Evolutionary conservation across 176 grass and related monocot genomes (phyloP).

Genomic region (Eleusine indica): DNA sequence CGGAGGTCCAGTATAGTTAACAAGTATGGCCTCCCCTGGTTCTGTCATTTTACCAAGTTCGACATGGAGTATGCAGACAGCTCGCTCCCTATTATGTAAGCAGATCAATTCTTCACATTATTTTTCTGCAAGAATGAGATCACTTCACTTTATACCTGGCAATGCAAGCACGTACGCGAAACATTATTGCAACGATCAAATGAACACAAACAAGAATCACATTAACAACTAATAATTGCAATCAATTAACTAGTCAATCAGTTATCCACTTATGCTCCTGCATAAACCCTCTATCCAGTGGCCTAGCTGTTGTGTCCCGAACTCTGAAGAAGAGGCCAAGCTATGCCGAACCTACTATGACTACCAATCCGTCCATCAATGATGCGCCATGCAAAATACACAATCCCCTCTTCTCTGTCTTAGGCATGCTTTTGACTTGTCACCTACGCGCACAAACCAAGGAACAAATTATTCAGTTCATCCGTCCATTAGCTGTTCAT

Average conservation of each 20-base stretch:
- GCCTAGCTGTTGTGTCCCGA: constrained; percentile 29
- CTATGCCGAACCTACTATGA: constrained; percentile 34
- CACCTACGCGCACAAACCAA: constrained; percentile 56
- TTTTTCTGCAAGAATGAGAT: background rate
- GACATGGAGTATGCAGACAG: background rate
- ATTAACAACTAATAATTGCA: background rate
- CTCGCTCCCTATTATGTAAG: background rate
- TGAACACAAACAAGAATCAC: background rate
- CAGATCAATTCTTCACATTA: constrained; percentile 1
- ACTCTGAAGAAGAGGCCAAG: constrained; percentile 45
- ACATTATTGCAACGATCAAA: constrained; percentile 17
- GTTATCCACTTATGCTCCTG: background rate
- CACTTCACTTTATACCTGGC: constrained; percentile 30
- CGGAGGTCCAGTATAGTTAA: too few relatives aligned
- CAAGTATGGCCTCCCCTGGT: background rate
- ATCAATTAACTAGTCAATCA: constrained; percentile 29
- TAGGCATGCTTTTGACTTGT: constrained; percentile 46
- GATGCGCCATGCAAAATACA: constrained; percentile 25
- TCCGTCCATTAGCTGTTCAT: constrained; percentile 3
- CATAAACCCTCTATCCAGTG: constrained; percentile 31
- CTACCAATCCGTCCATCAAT: constrained; percentile 20
- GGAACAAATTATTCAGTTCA: constrained; percentile 9
- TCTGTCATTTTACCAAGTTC: background rate
- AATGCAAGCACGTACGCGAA: background rate
- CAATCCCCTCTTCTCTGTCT: constrained; percentile 42